Evolutionary conservation across 1,139 yeast genomes (phyloP).

Genomic region (Saccharomyces pastorianus): DNA sequence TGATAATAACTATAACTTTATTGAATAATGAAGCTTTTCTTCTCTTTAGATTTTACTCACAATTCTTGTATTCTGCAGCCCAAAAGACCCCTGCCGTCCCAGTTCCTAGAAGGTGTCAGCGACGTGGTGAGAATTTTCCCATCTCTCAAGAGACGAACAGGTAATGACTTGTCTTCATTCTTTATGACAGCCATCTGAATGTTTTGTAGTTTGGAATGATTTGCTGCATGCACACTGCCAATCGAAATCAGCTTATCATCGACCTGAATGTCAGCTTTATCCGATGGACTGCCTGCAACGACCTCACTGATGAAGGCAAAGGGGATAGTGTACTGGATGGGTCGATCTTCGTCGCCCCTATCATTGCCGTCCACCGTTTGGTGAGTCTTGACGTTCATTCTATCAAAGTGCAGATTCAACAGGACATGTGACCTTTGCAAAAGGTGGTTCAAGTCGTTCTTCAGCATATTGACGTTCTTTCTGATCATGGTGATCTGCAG

Average conservation of each 20-base stretch:
- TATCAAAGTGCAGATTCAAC: constrained; percentile 38
- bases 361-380: neutral
- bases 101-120: constrained; percentile 46
- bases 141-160: constrained; percentile 16
- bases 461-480: constrained; percentile 53
- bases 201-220: constrained; percentile 39
- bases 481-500: constrained; percentile 54
- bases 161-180: constrained; percentile 15
- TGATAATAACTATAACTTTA: neutral
- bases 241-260: constrained; percentile 47
- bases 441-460: constrained; percentile 57
- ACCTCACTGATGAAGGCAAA: constrained; percentile 52
- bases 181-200: constrained; percentile 15
- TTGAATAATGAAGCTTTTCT: neutral
- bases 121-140: constrained; percentile 12
- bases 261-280: constrained; percentile 33
- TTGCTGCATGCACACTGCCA: constrained; percentile 47
- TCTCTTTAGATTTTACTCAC: neutral
- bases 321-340: constrained; percentile 34
- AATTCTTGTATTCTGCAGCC: constrained; percentile 43
- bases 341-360: neutral
- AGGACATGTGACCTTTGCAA: constrained; percentile 42
- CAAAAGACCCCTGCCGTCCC: constrained; percentile 67
- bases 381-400: neutral
- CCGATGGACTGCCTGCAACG: constrained; percentile 42